Evolutionary conservation across 805 yeast genomes (phyloP), one percentile per base, ranked within the genome.

Genomic region (Kodamaea fukazawae): DNA sequence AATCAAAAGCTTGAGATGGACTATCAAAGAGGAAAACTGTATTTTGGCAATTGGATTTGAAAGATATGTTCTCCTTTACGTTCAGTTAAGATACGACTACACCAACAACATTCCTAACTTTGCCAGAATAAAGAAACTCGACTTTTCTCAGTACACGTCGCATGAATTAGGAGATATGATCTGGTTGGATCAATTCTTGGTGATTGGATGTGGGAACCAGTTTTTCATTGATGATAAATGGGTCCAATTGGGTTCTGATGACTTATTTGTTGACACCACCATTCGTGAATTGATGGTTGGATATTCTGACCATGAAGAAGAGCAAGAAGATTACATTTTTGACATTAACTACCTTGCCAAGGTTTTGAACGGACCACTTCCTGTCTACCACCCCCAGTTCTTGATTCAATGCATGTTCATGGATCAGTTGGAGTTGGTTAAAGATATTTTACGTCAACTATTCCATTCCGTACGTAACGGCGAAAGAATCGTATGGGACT

Each of bases 161-260:
- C 96, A 89, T 55, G 70, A 70, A 11, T 88, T 90, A 43, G 96
- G 96, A 6, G 97, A 90, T 57, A 83, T 95, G 11, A 70, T 84
- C 10, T 91, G 97, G 97, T 66, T 91, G 47, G 71, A 75, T 34
- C 96, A 95, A 1, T 75, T 80, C 12, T 71, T 90, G 39, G 90
- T 86, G 1, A 78, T 87, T 41, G 96, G 93, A 2, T 72, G 91
- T 11, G 97, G 97, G 0, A 90, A 90, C 59, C 97, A 90, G 56
- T 73, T 90, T 34, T 89, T 86, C 51, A 72, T 90, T 26, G 86
- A 86, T 43, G 95, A 88, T 55, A 81, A 85, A 51, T 60, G 72
- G 67, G 57, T 69, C 8, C 51, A 54, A 34, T 41, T 68, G 32
- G 40, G 44, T 8, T 28, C 15, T 2, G 31, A 36, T 2, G 54